A percentile compares a stretch with the other conserved stretches of the same genome.
phyloP scores from a whole-genome alignment of 495 filamentous ascomycete species.

The Extremus antarcticus region DNA sequence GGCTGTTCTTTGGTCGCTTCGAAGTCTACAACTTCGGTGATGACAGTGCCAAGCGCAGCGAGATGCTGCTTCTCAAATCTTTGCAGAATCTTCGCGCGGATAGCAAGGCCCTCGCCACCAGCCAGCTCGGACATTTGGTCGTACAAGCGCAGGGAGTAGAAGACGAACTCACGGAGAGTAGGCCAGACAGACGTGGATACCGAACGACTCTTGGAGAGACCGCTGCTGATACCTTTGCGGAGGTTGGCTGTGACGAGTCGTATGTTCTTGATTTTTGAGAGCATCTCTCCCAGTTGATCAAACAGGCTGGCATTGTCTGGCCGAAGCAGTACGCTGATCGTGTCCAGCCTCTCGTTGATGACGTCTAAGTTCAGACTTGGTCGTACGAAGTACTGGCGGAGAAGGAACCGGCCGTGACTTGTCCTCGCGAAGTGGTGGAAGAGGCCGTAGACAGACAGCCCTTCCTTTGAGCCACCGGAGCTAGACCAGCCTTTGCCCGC shows the following conservation, averaged over 20 bases:
- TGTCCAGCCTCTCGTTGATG: slow-evolving; percentile 65
- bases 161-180: slow-evolving; percentile 48
- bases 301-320: slow-evolving; percentile 54
- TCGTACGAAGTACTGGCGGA: slow-evolving; percentile 76
- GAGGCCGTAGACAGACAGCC: slow-evolving; percentile 77
- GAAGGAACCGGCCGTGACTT: slow-evolving; percentile 63
- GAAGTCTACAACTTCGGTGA: slow-evolving; percentile 72
- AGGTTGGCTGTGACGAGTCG: slow-evolving; percentile 58
- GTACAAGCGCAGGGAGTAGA: slow-evolving; percentile 56
- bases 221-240: slow-evolving; percentile 60
- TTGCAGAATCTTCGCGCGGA: slow-evolving; percentile 45
- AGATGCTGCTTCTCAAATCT: slow-evolving; percentile 39
- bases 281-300: slow-evolving; percentile 46
- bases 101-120: slow-evolving; percentile 42
- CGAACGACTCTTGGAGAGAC: slow-evolving; percentile 43
- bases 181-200: slow-evolving; percentile 64
- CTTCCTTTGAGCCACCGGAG: slow-evolving; percentile 69
- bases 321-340: slow-evolving; percentile 56
- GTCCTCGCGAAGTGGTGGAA: slow-evolving; percentile 70
- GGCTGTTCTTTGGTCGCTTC: slow-evolving; percentile 62
- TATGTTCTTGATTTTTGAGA: slow-evolving; percentile 73
- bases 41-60: slow-evolving; percentile 53
- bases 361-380: slow-evolving; percentile 57
- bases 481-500: slow-evolving; percentile 37
- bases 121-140: slow-evolving; percentile 52